Evolutionary conservation across 2,329 filamentous ascomycete genomes (phyloP), one percentile per base, ranked within the genome.

Genomic region (Sporothrix globosa): DNA sequence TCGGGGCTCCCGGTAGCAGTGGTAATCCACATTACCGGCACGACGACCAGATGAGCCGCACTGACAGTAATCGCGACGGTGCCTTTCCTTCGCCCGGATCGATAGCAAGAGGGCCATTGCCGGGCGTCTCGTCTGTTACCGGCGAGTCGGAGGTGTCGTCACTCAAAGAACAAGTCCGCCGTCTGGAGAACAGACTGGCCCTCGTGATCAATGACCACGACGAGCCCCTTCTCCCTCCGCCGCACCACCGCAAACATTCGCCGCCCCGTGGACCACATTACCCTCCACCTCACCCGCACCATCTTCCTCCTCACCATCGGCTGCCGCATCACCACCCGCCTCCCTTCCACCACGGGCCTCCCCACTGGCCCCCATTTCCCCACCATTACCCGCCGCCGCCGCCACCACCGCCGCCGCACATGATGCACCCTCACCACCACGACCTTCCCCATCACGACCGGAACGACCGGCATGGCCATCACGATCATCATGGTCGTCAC

Each of bases 121-220:
- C 73, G 3, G 41, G 63, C 4, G 44, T 71, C n/a, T 71, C 73
- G 24, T 41, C 53, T 2, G 44, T 68, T 50, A 69, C 70, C 11
- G 71, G 69, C 50, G 60, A 73, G 2, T 52, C 74, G 7, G 80
- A 83, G 46, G 67, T 82, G 13, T 79, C 82, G 30, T 75, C 76
- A 0, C 75, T 86, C 73, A 80, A 76, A 71, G 74, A 72, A 14
- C 79, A 79, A 70, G 81, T 85, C 19, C 77, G 73, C 48, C 77
- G 83, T 10, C 80, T 86, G 9, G 82, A 86, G 76, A 77, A 81
- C 21, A 80, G 82, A 72, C 74, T 84, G 2, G 77, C 77, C 6
- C 76, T 74, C 71, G 72, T 21, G 74, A 76, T 71, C 73, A 58
- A 69, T 65, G 70, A 70, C 24, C 68, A 71, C 14, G 70, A 72